Evolutionary conservation across 495 filamentous ascomycete genomes (phyloP).

Genomic region (Choiromyces venosus): DNA sequence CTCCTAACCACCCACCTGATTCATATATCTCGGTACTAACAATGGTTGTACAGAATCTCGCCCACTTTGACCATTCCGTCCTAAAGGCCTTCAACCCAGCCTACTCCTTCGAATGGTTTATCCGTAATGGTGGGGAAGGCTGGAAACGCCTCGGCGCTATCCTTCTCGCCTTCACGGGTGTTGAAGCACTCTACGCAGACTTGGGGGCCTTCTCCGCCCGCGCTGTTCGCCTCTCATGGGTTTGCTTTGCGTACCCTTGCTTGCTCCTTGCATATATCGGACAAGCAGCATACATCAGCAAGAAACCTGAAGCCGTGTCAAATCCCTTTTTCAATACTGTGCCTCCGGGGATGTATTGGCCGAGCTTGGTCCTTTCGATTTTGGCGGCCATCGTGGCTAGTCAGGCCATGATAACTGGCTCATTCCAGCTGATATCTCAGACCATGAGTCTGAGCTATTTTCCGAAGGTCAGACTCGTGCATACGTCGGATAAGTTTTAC

Average conservation of each 20-base stretch:
- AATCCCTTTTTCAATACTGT: constrained; percentile 69
- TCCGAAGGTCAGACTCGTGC: constrained; percentile 63
- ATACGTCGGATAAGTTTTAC: constrained; percentile 61
- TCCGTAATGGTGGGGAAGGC: constrained; percentile 56
- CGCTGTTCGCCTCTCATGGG: constrained; percentile 62
- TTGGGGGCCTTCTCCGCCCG: constrained; percentile 60
- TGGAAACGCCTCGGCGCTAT: constrained; percentile 67
- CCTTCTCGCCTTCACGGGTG: constrained; percentile 65
- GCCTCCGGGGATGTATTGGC: constrained; percentile 61
- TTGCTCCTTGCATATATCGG: constrained; percentile 66
- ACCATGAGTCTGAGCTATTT: constrained; percentile 71
- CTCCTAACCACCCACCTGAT: not conserved
- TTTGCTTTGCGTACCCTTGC: constrained; percentile 60
- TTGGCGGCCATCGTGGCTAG: constrained; percentile 69
- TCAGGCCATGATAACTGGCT: constrained; percentile 71
- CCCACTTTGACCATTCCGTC: constrained; percentile 58
- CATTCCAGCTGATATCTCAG: constrained; percentile 64
- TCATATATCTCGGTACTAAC: too few relatives aligned
- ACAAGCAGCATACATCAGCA: constrained; percentile 66
- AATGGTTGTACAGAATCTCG: constrained; percentile 49
- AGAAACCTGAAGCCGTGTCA: constrained; percentile 48
- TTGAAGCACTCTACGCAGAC: constrained; percentile 71
- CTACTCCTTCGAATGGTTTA: constrained; percentile 58
- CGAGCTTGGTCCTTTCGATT: constrained; percentile 60
- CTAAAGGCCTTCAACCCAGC: constrained; percentile 65